Conservation (phyloP, 768 basidiomycete genomes). For the Antrodiella citrinella region DNA sequence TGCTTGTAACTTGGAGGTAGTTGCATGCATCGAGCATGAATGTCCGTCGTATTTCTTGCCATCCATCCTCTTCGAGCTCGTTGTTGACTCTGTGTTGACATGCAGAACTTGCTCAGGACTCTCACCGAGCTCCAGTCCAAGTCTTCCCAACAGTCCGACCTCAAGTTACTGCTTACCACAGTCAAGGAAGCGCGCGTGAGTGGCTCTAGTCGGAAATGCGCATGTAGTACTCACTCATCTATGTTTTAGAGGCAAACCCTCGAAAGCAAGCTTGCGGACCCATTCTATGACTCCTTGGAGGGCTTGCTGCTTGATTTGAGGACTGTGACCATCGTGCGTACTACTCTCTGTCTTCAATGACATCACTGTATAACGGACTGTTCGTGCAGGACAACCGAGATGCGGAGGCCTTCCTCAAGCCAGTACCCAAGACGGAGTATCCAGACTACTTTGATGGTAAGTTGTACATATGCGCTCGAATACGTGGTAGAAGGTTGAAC, state of each 20-base stretch:
- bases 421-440: conserved; percentile 82
- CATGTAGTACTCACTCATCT: conserved; percentile 17
- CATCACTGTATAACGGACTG: conserved; percentile 19
- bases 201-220: conserved; percentile 13
- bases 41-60: conserved; percentile 24
- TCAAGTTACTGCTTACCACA: conserved; percentile 72
- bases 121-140: conserved; percentile 73
- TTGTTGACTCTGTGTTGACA: conserved; percentile 6
- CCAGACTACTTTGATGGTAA: conserved; percentile 91
- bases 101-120: conserved; percentile 82
- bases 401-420: conserved; percentile 89
- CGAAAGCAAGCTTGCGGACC: conserved; percentile 71
- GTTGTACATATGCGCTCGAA: conserved; percentile 16
- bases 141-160: conserved; percentile 55
- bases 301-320: conserved; percentile 81
- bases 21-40: conserved; percentile 28
- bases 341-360: neutral
- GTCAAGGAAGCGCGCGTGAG: conserved; percentile 87
- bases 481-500: conserved; percentile 1
- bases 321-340: conserved; percentile 57
- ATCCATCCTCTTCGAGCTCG: conserved; percentile 16
- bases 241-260: conserved; percentile 33
- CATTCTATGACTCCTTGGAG: conserved; percentile 92
- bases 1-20: neutral
- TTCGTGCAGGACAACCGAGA: conserved; percentile 68